These are phyloP conservation scores for Tolypocladium album DNA, from an alignment of 2,329 filamentous ascomycete species.

Conservation along the genomic window DNA sequence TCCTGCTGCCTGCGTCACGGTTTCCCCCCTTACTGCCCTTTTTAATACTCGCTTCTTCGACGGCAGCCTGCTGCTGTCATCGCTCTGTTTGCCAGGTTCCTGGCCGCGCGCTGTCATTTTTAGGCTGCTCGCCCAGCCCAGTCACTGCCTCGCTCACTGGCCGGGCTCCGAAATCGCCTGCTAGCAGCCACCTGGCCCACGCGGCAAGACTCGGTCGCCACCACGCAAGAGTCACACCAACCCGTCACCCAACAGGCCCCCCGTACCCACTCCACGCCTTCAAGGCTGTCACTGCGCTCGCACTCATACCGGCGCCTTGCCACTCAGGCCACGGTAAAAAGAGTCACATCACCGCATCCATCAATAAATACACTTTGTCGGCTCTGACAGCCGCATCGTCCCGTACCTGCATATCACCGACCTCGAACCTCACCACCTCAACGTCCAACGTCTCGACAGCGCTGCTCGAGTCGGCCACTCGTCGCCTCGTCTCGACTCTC, in stretches of 20 bases:
- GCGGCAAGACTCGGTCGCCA: conserved; percentile 22
- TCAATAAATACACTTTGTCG: conserved; percentile 18
- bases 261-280: conserved; percentile 13
- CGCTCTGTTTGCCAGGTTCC: conserved; percentile 1
- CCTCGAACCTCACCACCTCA: conserved; percentile 1
- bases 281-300: conserved; percentile 11
- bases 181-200: conserved; percentile 19
- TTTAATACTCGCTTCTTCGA: not conserved
- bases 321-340: conserved; percentile 22
- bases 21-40: not conserved
- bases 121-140: not conserved
- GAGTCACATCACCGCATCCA: conserved; percentile 20
- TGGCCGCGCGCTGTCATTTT: conserved; percentile 1
- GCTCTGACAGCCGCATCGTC: conserved; percentile 9
- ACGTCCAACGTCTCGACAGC: not conserved
- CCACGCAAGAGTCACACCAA: conserved; percentile 26
- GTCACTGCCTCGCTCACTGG: conserved; percentile 14
- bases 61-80: not conserved
- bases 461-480: not conserved
- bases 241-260: conserved; percentile 8
- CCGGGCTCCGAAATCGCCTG: conserved; percentile 25
- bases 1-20: not conserved
- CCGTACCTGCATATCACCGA: conserved; percentile 19
- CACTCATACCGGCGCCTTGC: conserved; percentile 13
- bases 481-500: not conserved